A percentile compares a stretch with the other conserved stretches of the same genome.
Conservation (phyloP, 129 eudicot species). For the Daucus carota region DH1_v3.0 NC_030386.2:39750501-39751000, state of each 20-base stretch:
- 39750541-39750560: not conserved
- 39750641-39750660: constrained; percentile 37
- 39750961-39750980: constrained; percentile 45
- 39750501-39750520: not conserved
- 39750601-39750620: constrained; percentile 45
- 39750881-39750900: not conserved
- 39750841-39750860: too few relatives aligned
- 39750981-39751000: constrained; percentile 57
- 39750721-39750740: too few relatives aligned
- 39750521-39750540: not conserved
- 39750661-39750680: too few relatives aligned
- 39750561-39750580: not conserved
- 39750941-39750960: constrained; percentile 40
- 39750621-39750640: constrained; percentile 36
- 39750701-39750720: too few relatives aligned
- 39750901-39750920: not conserved
- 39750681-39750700: too few relatives aligned
- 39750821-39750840: too few relatives aligned
- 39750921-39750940: not conserved
- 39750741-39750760: too few relatives aligned
- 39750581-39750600: constrained; percentile 30
- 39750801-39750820: too few relatives aligned
- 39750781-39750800: too few relatives aligned
- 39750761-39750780: too few relatives aligned
- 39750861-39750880: not conserved